A percentile compares a stretch with the other conserved stretches of the same genome.
Conservation (phyloP, 345 rosid species). For the Citropsis articulata region DNA sequence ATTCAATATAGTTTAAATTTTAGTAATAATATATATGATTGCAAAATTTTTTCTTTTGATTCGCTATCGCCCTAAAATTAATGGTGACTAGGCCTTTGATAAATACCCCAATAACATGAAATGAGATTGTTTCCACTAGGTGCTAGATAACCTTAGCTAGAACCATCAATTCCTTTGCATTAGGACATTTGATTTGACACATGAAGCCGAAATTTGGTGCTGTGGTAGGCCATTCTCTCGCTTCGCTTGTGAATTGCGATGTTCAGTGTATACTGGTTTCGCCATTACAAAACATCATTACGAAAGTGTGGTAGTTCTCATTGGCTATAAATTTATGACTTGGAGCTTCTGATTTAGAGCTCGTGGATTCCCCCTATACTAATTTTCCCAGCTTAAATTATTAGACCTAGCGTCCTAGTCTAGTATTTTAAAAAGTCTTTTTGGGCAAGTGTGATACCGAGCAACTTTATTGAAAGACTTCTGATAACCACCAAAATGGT, state of each 20-base stretch:
- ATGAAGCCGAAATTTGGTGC: not conserved
- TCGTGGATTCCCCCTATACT: slow-evolving; percentile 2
- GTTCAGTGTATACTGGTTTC: slow-evolving; percentile 16
- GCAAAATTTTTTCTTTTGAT: not conserved
- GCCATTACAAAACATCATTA: slow-evolving; percentile 20
- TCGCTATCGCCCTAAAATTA: not conserved
- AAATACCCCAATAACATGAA: slow-evolving; percentile 2
- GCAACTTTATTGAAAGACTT: slow-evolving; percentile 14
- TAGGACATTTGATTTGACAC: slow-evolving; percentile 4
- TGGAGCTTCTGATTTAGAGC: slow-evolving; percentile 10
- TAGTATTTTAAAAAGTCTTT: slow-evolving; percentile 6
- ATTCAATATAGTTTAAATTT: not conserved
- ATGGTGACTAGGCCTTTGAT: not conserved
- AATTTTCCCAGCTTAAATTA: not conserved
- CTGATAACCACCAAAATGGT: slow-evolving; percentile 6
- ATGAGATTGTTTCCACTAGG: slow-evolving; percentile 4
- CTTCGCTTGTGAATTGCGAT: not conserved
- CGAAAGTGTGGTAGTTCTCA: slow-evolving; percentile 2
- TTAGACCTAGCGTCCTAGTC: not conserved
- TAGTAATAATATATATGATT: not conserved
- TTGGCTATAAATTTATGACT: slow-evolving; percentile 22
- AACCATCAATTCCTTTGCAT: not conserved
- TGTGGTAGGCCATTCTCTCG: slow-evolving; percentile 20
- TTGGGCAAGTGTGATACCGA: not conserved
- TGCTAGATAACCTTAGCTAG: not conserved